These are phyloP conservation scores for Venturia effusa DNA, from an alignment of 2,329 filamentous ascomycete genomes.

Conservation along the genomic window DNA sequence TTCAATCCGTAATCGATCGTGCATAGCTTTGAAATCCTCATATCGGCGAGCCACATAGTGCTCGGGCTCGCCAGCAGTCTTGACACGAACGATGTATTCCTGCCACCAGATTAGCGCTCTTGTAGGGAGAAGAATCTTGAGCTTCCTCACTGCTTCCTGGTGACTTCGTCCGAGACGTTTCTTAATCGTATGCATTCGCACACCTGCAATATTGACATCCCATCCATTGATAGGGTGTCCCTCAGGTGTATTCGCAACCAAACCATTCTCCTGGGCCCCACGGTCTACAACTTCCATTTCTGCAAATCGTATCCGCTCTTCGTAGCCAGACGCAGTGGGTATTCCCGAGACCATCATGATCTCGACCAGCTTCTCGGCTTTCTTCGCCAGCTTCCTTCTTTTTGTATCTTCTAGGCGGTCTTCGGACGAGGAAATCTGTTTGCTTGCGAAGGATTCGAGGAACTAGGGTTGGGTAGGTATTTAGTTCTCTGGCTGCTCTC, in stretches of 20 bases:
- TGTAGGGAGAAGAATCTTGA: neutral
- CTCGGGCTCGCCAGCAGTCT: conserved; percentile 63
- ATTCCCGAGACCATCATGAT: conserved; percentile 99
- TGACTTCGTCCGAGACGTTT: conserved; percentile 3
- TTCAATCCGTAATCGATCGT: conserved; percentile 70
- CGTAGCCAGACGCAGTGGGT: conserved; percentile 89
- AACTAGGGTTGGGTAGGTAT: conserved; percentile 49
- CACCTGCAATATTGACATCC: conserved; percentile 92
- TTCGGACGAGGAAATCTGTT: conserved; percentile 93
- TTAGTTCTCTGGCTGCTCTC: neutral
- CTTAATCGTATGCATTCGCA: conserved; percentile 37
- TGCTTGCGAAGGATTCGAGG: conserved; percentile 91
- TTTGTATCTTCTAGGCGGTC: conserved; percentile 95
- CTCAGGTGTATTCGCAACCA: conserved; percentile 78
- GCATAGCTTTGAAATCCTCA: conserved; percentile 72
- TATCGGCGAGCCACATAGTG: conserved; percentile 76
- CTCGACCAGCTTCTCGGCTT: conserved; percentile 92
- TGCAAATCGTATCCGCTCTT: conserved; percentile 91
- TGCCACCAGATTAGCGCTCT: conserved; percentile 23
- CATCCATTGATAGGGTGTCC: conserved; percentile 90
- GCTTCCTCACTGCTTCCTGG: neutral
- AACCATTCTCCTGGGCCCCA: conserved; percentile 80
- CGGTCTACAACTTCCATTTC: conserved; percentile 95
- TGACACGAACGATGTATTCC: conserved; percentile 86
- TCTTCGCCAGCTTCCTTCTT: conserved; percentile 78